These are phyloP conservation scores for Globisporangium spiculum DNA, from an alignment of 352 stramenopile species.

Conservation along the genomic window DNA sequence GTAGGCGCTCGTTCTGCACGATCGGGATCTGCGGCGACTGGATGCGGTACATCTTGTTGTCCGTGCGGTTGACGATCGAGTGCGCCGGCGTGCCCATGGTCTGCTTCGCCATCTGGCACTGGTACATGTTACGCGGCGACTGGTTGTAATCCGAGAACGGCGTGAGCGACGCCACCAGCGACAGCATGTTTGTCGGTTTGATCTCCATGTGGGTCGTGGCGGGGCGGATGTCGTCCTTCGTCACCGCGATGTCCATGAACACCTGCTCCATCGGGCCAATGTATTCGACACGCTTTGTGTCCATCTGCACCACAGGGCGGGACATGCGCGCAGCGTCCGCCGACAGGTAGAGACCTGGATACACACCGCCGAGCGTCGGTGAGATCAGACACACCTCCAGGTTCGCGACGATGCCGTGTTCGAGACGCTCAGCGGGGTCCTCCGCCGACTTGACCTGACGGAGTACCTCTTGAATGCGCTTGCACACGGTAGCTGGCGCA, in stretches of 20 bases:
- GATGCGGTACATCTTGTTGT: constrained; percentile 99
- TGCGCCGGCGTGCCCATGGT: constrained; percentile 99
- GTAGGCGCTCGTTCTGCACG: constrained; percentile 95
- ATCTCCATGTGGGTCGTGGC: constrained; percentile 98
- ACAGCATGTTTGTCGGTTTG: constrained; percentile 99
- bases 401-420: constrained; percentile 70
- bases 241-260: constrained; percentile 98
- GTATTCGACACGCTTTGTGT: constrained; percentile 92
- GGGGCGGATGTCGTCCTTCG: constrained; percentile 93
- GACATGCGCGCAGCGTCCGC: constrained; percentile 94
- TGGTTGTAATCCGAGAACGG: constrained; percentile 99
- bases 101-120: constrained; percentile 99
- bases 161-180: constrained; percentile 97
- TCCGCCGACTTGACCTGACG: constrained; percentile 70
- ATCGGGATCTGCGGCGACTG: constrained; percentile 98
- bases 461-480: constrained; percentile 70
- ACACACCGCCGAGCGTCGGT: constrained; percentile 89
- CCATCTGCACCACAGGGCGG: constrained; percentile 89
- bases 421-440: constrained; percentile 42
- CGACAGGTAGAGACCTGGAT: constrained; percentile 97
- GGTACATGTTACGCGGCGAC: constrained; percentile 99
- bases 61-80: constrained; percentile 93
- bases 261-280: constrained; percentile 98
- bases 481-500: constrained; percentile 83
- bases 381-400: constrained; percentile 83